Evolutionary conservation across 768 basidiomycete species (phyloP).

Genomic region (Termitomyces sp.): DNA sequence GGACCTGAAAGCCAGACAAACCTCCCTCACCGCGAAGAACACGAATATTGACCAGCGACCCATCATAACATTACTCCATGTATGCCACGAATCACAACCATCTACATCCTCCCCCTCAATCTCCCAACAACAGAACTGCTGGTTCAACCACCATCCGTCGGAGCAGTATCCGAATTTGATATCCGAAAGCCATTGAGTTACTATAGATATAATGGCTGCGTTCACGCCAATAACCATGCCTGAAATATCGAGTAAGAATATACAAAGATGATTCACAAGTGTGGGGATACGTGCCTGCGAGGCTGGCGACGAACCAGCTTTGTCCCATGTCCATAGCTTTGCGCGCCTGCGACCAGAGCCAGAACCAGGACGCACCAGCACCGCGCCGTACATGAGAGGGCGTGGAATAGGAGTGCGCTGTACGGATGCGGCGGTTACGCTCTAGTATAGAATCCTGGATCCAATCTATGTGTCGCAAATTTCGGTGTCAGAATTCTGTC

Average conservation of each 20-base stretch:
- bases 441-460: conserved; percentile 93
- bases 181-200: conserved; percentile 96
- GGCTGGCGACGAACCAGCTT: conserved; percentile 86
- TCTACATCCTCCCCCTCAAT: conserved; percentile 75
- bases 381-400: background rate
- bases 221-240: conserved; percentile 90
- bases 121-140: conserved; percentile 98
- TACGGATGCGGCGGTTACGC: conserved; percentile 68
- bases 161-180: conserved; percentile 96
- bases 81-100: conserved; percentile 86
- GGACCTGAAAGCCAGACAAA: background rate
- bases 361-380: conserved; percentile 34
- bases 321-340: conserved; percentile 66
- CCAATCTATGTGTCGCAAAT: conserved; percentile 62
- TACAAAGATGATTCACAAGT: background rate
- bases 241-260: conserved; percentile 21
- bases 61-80: conserved; percentile 72
- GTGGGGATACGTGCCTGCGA: conserved; percentile 67
- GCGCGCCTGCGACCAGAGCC: conserved; percentile 58
- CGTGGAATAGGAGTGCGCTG: conserved; percentile 39
- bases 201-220: conserved; percentile 91
- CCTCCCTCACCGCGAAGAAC: conserved; percentile 70
- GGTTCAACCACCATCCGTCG: conserved; percentile 98
- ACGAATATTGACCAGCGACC: conserved; percentile 86
- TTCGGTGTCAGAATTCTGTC: background rate